These are phyloP conservation scores for Saccharomyces hybrid DNA, from an alignment of 1,139 yeast species.

Conservation along the genomic window DNA sequence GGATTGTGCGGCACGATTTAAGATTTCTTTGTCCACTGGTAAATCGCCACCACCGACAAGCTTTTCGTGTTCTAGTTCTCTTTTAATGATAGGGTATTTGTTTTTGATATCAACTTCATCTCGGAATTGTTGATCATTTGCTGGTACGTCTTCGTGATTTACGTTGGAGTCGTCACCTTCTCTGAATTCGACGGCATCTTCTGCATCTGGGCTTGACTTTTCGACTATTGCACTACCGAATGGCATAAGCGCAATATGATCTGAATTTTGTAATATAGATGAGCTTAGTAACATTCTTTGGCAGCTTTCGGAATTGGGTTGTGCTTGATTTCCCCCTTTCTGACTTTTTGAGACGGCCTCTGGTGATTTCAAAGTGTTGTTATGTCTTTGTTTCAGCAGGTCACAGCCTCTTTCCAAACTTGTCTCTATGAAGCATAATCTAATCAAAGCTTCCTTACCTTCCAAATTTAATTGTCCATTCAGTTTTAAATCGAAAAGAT, in stretches of 20 bases:
- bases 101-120: conserved; percentile 2
- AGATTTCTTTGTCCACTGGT: conserved; percentile 13
- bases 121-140: neutral
- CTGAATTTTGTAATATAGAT: conserved; percentile 23
- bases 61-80: conserved; percentile 8
- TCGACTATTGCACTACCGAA: conserved; percentile 29
- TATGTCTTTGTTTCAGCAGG: conserved; percentile 38
- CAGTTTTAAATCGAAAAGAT: conserved; percentile 48
- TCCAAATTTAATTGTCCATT: conserved; percentile 49
- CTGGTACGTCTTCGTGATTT: conserved; percentile 15
- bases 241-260: conserved; percentile 33
- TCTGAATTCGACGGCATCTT: conserved; percentile 24
- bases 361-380: neutral
- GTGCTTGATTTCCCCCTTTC: neutral
- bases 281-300: conserved; percentile 17
- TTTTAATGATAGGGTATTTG: conserved; percentile 10
- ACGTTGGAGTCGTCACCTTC: conserved; percentile 12
- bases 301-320: neutral
- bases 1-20: conserved; percentile 24
- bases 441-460: conserved; percentile 65
- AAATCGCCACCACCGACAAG: neutral
- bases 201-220: conserved; percentile 22
- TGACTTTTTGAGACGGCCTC: neutral
- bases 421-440: conserved; percentile 61
- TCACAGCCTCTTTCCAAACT: conserved; percentile 60